Evolutionary conservation across 2,329 filamentous ascomycete genomes (phyloP).

Genomic region (Grosmannia serpens): DNA sequence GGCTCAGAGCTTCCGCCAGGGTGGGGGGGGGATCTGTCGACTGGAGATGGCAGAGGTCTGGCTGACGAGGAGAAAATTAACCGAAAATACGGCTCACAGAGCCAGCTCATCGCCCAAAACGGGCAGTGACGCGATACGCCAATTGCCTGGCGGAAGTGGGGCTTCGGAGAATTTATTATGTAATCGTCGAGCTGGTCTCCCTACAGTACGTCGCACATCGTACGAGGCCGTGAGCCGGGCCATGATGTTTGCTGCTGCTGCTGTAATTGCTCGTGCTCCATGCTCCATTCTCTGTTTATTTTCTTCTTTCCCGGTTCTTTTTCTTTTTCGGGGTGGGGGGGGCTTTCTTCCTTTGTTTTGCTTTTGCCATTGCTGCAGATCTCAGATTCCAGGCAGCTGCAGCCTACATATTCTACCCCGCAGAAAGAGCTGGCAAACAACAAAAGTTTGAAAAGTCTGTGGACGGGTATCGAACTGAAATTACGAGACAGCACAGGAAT

Average conservation of each 20-base stretch:
- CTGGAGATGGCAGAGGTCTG: neutral
- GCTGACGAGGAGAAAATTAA: neutral
- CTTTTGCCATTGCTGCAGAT: no score
- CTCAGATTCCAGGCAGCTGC: no score
- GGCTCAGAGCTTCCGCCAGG: no score
- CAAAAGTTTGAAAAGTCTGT: no score
- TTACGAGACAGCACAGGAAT: neutral
- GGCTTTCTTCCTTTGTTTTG: no score
- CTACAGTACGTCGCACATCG: slow-evolving; percentile 23
- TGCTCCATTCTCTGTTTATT: neutral
- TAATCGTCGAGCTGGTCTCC: no score
- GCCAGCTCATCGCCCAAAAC: neutral
- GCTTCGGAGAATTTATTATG: neutral
- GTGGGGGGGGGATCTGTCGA: no score
- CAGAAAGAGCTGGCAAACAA: no score
- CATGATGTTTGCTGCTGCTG: slow-evolving; percentile 17
- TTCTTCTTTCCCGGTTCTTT: no score
- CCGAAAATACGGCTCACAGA: neutral
- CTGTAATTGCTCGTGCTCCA: no score
- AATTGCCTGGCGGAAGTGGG: neutral
- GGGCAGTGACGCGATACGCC: neutral
- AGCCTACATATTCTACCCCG: no score
- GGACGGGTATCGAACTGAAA: neutral
- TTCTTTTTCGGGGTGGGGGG: no score
- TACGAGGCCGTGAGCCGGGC: slow-evolving; percentile 19